Base-by-base conservation (phyloP, 768 basidiomycete genomes). In the Leccinum aurantiacum region DNA sequence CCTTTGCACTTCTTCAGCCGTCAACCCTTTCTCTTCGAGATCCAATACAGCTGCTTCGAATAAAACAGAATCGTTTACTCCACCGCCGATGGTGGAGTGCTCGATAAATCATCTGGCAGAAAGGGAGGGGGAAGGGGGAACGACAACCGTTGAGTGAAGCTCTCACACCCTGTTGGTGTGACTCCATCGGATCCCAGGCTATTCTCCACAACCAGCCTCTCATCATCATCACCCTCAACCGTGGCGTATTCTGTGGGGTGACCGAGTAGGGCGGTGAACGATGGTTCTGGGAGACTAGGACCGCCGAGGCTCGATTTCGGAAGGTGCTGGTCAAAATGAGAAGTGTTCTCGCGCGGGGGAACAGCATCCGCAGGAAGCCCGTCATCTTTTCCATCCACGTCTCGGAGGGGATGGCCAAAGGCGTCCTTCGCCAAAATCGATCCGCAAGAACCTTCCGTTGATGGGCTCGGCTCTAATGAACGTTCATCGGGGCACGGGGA, bases 101-200 rank as follows among this genome's bases (percentile, higher is more conserved):
- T 29, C 58, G 11, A 53, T 50, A 27, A 54, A 24, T 64, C 67
- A 5, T 44, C 31, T 8, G 62, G 47, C 1, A 60, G 35, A 33
- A 61, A 57, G 13, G 56, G 53, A 22, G 59, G 61, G 47, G 67
- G 65, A 13, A 67, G 61, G 38, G 71, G 69, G 60, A 65, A 69
- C 22, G 69, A 67, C 41, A 63, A n/a, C 17, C 31, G 63, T 38
- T 49, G 63, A 8, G 56, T 49, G 51, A 63, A 56, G 50, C 38
- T 56, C 24, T 51, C 14, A 35, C 17, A 8, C 13, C 41, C 57
- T 2, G 19, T 29, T 41, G 44, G 53, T 1, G 44, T 5, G 29
- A 24, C 35, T 61, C 56, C 56, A 24, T 61, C 58, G 10, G 47
- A 50, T 7, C 25, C 35, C 17, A 38, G 14, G 33, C 19, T n/a